phyloP scores from a whole-genome alignment of 805 yeast genomes.

The Lachancea quebecensis region DNA sequence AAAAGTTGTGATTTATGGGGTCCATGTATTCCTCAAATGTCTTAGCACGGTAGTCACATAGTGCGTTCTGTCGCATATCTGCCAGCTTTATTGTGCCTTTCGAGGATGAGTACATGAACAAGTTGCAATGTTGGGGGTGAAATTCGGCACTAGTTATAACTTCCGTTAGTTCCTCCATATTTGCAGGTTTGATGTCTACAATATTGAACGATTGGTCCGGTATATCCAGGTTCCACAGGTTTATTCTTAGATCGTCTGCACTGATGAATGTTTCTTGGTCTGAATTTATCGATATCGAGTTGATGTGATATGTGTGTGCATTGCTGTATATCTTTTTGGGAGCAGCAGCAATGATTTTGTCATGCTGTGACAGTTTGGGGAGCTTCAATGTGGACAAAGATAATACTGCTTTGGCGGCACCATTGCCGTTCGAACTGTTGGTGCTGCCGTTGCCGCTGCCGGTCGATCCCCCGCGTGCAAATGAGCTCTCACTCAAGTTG shows the following conservation, averaged over 20 bases:
- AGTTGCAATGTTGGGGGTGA: constrained; percentile 87
- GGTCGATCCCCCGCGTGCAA: constrained; percentile 6
- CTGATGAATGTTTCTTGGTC: constrained; percentile 94
- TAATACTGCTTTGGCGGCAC: constrained; percentile 29
- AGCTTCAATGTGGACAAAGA: constrained; percentile 49
- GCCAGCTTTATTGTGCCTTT: constrained; percentile 93
- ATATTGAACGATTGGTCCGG: constrained; percentile 95
- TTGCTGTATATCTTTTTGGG: constrained; percentile 88
- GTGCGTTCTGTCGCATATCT: constrained; percentile 92
- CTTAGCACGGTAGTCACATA: constrained; percentile 85
- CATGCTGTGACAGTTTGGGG: constrained; percentile 90
- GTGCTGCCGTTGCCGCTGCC: not conserved
- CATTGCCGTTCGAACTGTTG: constrained; percentile 7
- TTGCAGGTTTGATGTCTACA: constrained; percentile 95
- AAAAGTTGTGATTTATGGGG: constrained; percentile 88
- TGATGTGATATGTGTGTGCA: constrained; percentile 97
- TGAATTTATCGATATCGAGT: constrained; percentile 87
- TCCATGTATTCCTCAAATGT: constrained; percentile 90
- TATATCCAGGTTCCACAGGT: constrained; percentile 89
- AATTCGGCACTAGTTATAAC: constrained; percentile 95
- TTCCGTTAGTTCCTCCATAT: constrained; percentile 98
- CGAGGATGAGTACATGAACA: constrained; percentile 90
- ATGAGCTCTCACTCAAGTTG: constrained; percentile 51
- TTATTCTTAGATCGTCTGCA: constrained; percentile 90
- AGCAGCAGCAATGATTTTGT: constrained; percentile 88